Percentiles rank a stretch among this genome's conserved stretches.
These are phyloP conservation scores for Ambrosiella xylebori DNA, from an alignment of 2,329 filamentous ascomycete species.

Conservation along the genomic window DNA sequence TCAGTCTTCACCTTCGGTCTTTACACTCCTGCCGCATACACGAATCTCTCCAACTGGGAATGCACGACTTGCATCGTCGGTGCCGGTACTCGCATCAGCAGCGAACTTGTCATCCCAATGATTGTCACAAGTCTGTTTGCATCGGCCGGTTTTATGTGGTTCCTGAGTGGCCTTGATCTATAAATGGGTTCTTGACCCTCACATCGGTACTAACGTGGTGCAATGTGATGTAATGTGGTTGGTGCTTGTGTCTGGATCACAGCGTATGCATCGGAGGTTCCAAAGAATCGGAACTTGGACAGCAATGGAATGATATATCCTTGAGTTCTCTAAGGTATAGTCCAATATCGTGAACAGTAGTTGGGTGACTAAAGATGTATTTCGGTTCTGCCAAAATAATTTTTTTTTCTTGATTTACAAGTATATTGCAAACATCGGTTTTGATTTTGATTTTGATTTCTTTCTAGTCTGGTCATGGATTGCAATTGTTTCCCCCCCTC, in stretches of 20 bases:
- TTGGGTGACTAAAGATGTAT: neutral
- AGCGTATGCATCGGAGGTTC: neutral
- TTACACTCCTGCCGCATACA: constrained; percentile 36
- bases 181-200: constrained; percentile 13
- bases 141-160: constrained; percentile 46
- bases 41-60: constrained; percentile 32
- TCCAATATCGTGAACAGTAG: neutral
- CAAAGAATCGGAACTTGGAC: neutral
- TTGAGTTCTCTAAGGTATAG: neutral
- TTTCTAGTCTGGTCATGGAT: neutral
- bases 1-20: constrained; percentile 38
- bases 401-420: constrained; percentile 1
- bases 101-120: constrained; percentile 7
- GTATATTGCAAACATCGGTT: neutral
- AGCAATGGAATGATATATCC: neutral
- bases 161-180: constrained; percentile 34
- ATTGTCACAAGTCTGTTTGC: constrained; percentile 33
- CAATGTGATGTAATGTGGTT: neutral
- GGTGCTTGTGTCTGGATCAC: too few relatives aligned
- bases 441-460: constrained; percentile 1
- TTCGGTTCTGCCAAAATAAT: neutral
- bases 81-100: neutral
- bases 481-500: neutral
- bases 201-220: neutral
- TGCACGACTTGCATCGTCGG: constrained; percentile 42